phyloP scores from a whole-genome alignment of 1,139 yeast genomes.

The Yamadazyma triangularis region DNA sequence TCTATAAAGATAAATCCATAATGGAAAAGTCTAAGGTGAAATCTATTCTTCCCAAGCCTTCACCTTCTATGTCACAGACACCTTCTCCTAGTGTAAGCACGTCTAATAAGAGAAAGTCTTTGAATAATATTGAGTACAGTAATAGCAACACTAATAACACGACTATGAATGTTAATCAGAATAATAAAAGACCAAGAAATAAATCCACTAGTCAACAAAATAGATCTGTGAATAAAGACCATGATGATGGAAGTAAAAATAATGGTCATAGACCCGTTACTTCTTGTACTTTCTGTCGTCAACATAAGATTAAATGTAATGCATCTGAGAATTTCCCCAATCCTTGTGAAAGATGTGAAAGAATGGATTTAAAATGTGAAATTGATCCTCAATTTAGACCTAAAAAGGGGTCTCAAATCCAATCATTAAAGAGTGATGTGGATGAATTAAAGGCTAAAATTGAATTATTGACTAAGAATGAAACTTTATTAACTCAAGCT shows the following conservation, averaged over 20 bases:
- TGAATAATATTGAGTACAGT: conserved; percentile 1
- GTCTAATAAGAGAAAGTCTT: conserved; percentile 8
- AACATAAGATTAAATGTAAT: conserved; percentile 90
- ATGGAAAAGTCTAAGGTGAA: conserved; percentile 41
- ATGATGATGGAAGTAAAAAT: conserved; percentile 19
- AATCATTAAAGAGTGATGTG: conserved; percentile 76
- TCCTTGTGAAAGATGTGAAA: conserved; percentile 79
- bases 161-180: too few relatives aligned
- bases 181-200: conserved; percentile 11
- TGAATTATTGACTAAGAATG: conserved; percentile 69
- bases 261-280: conserved; percentile 78
- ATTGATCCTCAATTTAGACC: conserved; percentile 92
- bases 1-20: conserved; percentile 4
- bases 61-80: conserved; percentile 10
- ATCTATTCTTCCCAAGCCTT: conserved; percentile 20
- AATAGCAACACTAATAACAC: conserved; percentile 1
- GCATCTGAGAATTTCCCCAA: conserved; percentile 80
- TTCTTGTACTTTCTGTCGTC: conserved; percentile 91
- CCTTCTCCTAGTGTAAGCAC: conserved; percentile 8
- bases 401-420: conserved; percentile 86
- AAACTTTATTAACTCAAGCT: conserved; percentile 61
- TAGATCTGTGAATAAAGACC: conserved; percentile 1
- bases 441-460: conserved; percentile 76
- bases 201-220: conserved; percentile 4
- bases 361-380: conserved; percentile 77